Percentiles rank a stretch among this genome's conserved stretches.
Conservation (phyloP, 306 rosid species). For the Astragalus glycyphyllos region DNA sequence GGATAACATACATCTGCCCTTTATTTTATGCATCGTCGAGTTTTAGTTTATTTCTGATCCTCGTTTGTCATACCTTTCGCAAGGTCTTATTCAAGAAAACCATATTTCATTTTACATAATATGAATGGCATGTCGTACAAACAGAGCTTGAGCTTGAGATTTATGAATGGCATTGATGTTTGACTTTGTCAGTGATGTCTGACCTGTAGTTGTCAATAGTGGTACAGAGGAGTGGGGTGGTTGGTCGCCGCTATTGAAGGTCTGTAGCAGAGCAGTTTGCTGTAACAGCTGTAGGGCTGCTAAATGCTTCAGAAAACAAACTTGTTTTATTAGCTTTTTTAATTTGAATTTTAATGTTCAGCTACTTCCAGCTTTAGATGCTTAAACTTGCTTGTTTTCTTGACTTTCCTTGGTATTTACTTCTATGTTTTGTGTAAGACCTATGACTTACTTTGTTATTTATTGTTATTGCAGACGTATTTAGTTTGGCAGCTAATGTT, state of each 20-base stretch:
- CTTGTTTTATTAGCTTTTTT: too few relatives aligned
- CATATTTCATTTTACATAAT: constrained; percentile 33
- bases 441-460: not conserved
- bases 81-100: constrained; percentile 29
- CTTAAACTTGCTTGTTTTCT: too few relatives aligned
- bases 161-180: constrained; percentile 11
- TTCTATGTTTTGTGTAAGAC: too few relatives aligned
- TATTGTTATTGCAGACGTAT: constrained; percentile 69
- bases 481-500: constrained; percentile 90
- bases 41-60: constrained; percentile 34
- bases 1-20: not conserved
- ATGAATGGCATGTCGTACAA: constrained; percentile 7
- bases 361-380: too few relatives aligned
- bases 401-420: too few relatives aligned
- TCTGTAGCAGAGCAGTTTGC: too few relatives aligned
- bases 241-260: too few relatives aligned
- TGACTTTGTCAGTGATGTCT: constrained; percentile 3
- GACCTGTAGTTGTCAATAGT: not conserved
- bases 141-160: constrained; percentile 28
- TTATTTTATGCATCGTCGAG: constrained; percentile 14
- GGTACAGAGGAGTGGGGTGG: too few relatives aligned
- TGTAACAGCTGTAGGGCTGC: too few relatives aligned
- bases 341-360: too few relatives aligned
- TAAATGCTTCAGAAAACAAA: too few relatives aligned
- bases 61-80: constrained; percentile 33